Evolutionary conservation across 2,329 filamentous ascomycete genomes (phyloP).

Genomic region (Onygenales sp.): DNA sequence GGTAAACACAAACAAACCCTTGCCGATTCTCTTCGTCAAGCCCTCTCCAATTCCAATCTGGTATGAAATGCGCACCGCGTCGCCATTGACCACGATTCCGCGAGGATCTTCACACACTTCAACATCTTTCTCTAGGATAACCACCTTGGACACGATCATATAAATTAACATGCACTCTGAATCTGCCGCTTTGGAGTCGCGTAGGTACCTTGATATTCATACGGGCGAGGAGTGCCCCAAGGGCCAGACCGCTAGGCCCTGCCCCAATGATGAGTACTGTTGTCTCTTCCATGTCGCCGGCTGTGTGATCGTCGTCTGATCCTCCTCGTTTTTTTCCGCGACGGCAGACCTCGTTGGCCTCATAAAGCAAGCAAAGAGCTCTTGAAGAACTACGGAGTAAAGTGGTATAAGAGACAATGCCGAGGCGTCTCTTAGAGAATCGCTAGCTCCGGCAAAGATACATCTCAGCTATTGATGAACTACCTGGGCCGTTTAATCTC

Average conservation of each 20-base stretch:
- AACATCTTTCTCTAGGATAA: conserved; percentile 19
- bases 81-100: conserved; percentile 23
- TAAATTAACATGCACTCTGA: too few species aligned
- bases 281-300: background rate
- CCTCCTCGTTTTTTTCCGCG: too few species aligned
- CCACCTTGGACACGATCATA: background rate
- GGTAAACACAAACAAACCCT: background rate
- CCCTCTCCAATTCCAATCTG: background rate
- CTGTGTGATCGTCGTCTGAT: too few species aligned
- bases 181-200: background rate
- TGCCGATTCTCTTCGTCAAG: background rate
- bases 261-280: background rate
- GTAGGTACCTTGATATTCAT: background rate
- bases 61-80: conserved; percentile 16
- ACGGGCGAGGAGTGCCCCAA: background rate
- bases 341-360: background rate
- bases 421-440: background rate
- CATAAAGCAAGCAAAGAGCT: background rate
- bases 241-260: background rate
- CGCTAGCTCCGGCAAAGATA: too few species aligned
- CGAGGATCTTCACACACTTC: conserved; percentile 20
- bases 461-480: too few species aligned
- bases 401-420: background rate
- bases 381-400: too few species aligned
- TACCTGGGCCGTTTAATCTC: background rate